Base-by-base conservation (phyloP, 192 early-diverging fungal species). In the Podila epigama region DNA sequence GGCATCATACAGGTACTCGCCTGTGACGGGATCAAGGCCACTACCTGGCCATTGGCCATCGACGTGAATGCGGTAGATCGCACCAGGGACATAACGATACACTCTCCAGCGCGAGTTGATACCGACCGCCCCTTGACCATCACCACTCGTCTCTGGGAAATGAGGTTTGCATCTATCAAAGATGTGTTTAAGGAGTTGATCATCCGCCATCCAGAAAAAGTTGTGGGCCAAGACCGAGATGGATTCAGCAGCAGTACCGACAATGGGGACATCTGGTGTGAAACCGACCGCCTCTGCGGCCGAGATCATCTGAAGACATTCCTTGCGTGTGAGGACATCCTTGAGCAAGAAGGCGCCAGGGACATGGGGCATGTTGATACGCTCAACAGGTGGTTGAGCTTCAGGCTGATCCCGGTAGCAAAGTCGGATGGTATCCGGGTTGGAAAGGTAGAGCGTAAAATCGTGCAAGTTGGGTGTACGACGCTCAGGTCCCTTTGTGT, bases 31-130 rank as follows among this genome's bases (percentile, higher is more conserved):
- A 50, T 83, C 84, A 18, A 90, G 60, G 3, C 84, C 86, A 65
- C 71, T 79, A n/a, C 79, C 82, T 16, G 90, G 90, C 90, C 90
- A 91, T 40, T 86, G 85, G 10, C 90, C 90, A 66, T 91, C 90
- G 25, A 89, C 87, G 68, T 91, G 90, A 11, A 86, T 83, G 3
- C 90, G 81, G 57, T 89, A 91, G 16, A 91, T 79, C 5, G 87
- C 84, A 10, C 89, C 90, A 22, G 88, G 88, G 6, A 81, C 82
- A 66, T 90, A 90, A 15, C 90, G 81, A 57, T 91, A 91, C 8
- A 88, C 77, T 31, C 90, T 58, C 87, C 87, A 91, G 39, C 90
- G 72, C 15, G 87, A 75, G 51, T 91, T 91, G 40, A 91, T 54
- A 11, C 90, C 90, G 8, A 77, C 60, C 10, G 79, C 83, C 25